Evolutionary conservation across 139 green algal genomes (phyloP), one percentile per base, ranked within the genome.

Genomic region (Raphidocelis subcapitata): DNA sequence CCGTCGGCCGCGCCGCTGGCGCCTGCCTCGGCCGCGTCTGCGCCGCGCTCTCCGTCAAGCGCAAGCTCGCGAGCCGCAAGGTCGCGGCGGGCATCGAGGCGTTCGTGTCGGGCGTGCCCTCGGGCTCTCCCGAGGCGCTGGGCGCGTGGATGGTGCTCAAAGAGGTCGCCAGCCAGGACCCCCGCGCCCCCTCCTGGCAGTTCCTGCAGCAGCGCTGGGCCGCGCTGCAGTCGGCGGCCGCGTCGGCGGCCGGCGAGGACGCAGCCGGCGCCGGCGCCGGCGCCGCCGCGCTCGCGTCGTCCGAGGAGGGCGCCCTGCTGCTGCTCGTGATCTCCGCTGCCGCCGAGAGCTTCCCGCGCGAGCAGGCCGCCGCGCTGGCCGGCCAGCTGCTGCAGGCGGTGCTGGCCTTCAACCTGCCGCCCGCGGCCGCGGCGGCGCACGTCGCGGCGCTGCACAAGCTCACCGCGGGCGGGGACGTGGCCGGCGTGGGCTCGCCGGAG

Each of bases 181-280:
- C 87, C 1, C 32, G 61, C 18, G 88, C 88, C 0, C 80, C 85
- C 28, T 91, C 76, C 33, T 95, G 90, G 90, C 61, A 84, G 59
- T 95, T 95, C 68, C 82, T 95, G 63, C 75, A 90, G 72, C 73
- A 79, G 23, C 68, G 71, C 26, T 93, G 84, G 85, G 28, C 20
- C 16, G 57, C 65, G 28, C 65, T 87, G 65, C 77, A 82, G 63
- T 76, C 41, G 49, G 20, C 1, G 62, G 62, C 33, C 20, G 63
- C 72, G 24, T 51, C 37, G 23, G 56, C 68, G 28, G 66, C 67
- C 23, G 44, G n/a, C 32, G 54, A n/a, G 41, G 33, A 15, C n/a
- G 23, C 20, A 31, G 35, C 26, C 26, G 69, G 26, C n/a, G 14
- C 3, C 49, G 70, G 51, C 52, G 28, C 31, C 70, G 10, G 47